These are phyloP conservation scores for Jacaranda copaia DNA, from an alignment of 257 asterid genomes.

Conservation along the genomic window DNA sequence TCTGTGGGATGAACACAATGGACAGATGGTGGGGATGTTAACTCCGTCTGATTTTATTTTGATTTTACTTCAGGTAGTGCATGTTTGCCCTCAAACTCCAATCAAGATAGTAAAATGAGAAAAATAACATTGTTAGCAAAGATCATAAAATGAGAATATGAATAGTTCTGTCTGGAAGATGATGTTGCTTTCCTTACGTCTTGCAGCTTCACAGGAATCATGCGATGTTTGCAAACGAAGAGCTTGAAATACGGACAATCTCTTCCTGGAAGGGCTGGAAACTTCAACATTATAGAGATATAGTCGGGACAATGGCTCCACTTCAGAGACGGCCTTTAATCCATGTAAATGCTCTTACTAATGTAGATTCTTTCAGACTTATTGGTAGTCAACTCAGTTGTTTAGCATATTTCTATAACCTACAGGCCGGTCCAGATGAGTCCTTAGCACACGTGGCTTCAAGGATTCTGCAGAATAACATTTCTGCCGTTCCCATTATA, in stretches of 20 bases:
- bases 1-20: constrained; percentile 57
- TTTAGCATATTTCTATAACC: constrained; percentile 10
- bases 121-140: background rate
- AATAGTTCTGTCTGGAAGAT: background rate
- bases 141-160: no score
- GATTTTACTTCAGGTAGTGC: constrained; percentile 64
- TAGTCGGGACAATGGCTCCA: constrained; percentile 36
- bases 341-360: constrained; percentile 52
- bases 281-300: constrained; percentile 47
- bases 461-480: constrained; percentile 61
- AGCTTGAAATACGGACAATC: constrained; percentile 57
- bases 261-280: constrained; percentile 72
- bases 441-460: constrained; percentile 60
- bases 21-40: constrained; percentile 65
- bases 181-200: background rate
- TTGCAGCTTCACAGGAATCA: constrained; percentile 65
- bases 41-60: constrained; percentile 78
- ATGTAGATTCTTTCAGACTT: constrained; percentile 1
- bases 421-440: constrained; percentile 81
- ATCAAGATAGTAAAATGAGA: constrained; percentile 4
- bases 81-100: background rate
- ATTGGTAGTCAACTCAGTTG: constrained; percentile 12
- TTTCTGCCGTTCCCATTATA: constrained; percentile 65
- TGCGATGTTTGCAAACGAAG: constrained; percentile 49
- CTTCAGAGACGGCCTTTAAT: constrained; percentile 58